Conservation (phyloP, 257 asterid species). For the Echium plantagineum region DNA sequence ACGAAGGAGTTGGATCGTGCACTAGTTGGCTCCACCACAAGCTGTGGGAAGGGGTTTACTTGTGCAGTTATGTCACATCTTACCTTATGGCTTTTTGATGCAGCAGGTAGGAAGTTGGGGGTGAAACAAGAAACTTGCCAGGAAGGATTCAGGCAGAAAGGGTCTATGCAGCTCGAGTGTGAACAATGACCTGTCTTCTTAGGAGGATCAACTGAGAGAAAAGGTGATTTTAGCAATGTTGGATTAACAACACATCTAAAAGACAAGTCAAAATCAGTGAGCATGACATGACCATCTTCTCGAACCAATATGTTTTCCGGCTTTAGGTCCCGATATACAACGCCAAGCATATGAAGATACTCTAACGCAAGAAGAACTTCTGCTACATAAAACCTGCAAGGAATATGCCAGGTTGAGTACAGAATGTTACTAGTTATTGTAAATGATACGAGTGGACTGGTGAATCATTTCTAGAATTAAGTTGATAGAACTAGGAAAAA, state of each 20-base stretch:
- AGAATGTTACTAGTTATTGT: too few species aligned
- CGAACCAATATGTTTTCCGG: constrained; percentile 70
- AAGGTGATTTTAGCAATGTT: constrained; percentile 37
- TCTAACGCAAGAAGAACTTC: constrained; percentile 71
- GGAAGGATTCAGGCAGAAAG: constrained; percentile 56
- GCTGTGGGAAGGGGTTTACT: constrained; percentile 41
- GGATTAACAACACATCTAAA: constrained; percentile 61
- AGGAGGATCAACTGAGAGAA: constrained; percentile 36
- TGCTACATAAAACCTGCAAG: constrained; percentile 61
- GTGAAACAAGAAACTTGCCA: constrained; percentile 56
- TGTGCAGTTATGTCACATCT: constrained; percentile 22
- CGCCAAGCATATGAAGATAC: constrained; percentile 74
- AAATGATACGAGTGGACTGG: too few species aligned
- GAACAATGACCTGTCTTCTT: constrained; percentile 58
- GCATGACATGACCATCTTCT: constrained; percentile 78
- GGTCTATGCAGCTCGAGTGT: constrained; percentile 66
- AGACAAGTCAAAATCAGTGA: constrained; percentile 68
- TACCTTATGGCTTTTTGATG: constrained; percentile 39
- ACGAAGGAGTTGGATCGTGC: constrained; percentile 78
- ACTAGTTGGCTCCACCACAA: constrained; percentile 64
- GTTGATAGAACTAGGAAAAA: too few species aligned
- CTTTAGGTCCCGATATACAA: constrained; percentile 61
- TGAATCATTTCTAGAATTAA: too few species aligned
- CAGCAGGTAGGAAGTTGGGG: constrained; percentile 34
- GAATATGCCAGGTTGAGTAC: neutral